These are phyloP conservation scores for Lichtheimia hyalospora DNA, from an alignment of 371 early-diverging fungal species.

Conservation along the genomic window DNA sequence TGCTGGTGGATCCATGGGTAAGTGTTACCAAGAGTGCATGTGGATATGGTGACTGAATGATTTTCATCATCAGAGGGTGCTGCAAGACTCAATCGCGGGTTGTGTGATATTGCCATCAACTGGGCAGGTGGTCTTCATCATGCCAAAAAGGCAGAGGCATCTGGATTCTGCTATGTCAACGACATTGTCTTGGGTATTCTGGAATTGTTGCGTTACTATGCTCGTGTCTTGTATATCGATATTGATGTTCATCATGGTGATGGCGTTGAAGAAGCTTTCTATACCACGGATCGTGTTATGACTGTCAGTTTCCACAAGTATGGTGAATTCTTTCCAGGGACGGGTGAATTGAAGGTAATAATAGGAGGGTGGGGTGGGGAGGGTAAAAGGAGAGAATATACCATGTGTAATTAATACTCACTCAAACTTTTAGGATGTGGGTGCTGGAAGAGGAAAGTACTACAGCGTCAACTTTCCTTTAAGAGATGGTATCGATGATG, in stretches of 20 bases:
- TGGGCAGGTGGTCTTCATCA: constrained; percentile 98
- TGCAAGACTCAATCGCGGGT: constrained; percentile 78
- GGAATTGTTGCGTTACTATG: constrained; percentile 81
- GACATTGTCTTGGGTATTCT: constrained; percentile 93
- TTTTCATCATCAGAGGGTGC: constrained; percentile 66
- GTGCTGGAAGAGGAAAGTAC: constrained; percentile 74
- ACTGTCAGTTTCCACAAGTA: constrained; percentile 95
- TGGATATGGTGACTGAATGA: not conserved
- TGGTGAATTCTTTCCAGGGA: constrained; percentile 93
- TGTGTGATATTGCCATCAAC: constrained; percentile 88
- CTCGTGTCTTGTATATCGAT: constrained; percentile 93
- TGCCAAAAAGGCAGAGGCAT: constrained; percentile 90
- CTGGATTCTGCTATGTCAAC: constrained; percentile 96
- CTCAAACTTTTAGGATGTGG: constrained; percentile 70
- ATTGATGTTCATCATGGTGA: constrained; percentile 98
- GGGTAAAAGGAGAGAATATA: not conserved
- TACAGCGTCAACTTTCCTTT: constrained; percentile 93
- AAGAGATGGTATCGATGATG: constrained; percentile 91
- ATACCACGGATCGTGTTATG: constrained; percentile 90
- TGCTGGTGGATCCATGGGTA: constrained; percentile 90
- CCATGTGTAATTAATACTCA: not conserved
- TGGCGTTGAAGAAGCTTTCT: constrained; percentile 96
- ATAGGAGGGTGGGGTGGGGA: no score
- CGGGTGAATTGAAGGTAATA: constrained; percentile 80
- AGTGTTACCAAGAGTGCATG: not conserved